phyloP scores from a whole-genome alignment of 2,329 filamentous ascomycete genomes.

The Diaporthe citri region DNA sequence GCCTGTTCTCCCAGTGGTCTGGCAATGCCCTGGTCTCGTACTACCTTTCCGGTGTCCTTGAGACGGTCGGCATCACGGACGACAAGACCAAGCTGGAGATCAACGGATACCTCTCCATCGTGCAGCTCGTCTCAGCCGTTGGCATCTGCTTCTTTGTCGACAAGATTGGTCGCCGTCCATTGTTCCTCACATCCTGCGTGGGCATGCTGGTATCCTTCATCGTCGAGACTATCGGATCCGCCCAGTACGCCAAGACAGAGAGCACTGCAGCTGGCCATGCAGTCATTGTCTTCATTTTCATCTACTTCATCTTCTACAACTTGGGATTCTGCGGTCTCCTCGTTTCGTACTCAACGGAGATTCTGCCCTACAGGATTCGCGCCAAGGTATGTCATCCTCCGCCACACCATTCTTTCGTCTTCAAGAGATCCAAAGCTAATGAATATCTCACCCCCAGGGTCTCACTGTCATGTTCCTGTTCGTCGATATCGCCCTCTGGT shows the following conservation, averaged over 20 bases:
- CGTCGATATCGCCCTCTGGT: conserved; percentile 51
- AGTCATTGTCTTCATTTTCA: conserved; percentile 46
- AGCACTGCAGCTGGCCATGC: conserved; percentile 46
- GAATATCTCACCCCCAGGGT: conserved; percentile 41
- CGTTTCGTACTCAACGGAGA: conserved; percentile 46
- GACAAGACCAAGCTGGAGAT: conserved; percentile 48
- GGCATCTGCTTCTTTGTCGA: conserved; percentile 46
- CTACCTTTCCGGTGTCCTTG: conserved; percentile 51
- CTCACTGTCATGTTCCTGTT: conserved; percentile 61
- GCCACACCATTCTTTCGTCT: too few species aligned
- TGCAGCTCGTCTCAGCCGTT: conserved; percentile 44
- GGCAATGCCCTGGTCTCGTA: conserved; percentile 64
- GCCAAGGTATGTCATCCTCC: too few species aligned
- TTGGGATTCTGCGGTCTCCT: conserved; percentile 46
- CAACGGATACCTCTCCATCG: conserved; percentile 45
- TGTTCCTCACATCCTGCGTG: conserved; percentile 44
- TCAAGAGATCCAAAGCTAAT: too few species aligned
- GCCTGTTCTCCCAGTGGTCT: conserved; percentile 70
- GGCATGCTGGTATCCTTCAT: conserved; percentile 46
- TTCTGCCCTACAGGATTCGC: conserved; percentile 47
- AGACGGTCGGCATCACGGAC: conserved; percentile 50
- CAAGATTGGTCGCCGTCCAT: conserved; percentile 44
- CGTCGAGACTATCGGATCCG: conserved; percentile 44
- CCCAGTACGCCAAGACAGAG: conserved; percentile 41
- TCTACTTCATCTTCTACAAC: conserved; percentile 47